Conservation (phyloP, 1,139 yeast species). For the Yamadazyma dendronema region DNA sequence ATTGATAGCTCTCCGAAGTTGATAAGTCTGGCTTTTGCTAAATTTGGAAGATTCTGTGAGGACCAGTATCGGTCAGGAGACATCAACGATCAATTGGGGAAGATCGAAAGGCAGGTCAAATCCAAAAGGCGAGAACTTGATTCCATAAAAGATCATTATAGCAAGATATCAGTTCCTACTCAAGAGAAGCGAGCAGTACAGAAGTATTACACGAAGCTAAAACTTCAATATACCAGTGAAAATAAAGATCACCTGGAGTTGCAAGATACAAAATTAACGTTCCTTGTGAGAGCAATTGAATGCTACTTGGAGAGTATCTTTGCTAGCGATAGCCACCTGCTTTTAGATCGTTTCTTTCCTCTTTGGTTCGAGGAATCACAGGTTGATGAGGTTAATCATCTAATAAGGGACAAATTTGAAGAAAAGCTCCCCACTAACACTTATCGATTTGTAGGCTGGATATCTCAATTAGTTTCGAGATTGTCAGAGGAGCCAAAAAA, state of each 20-base stretch:
- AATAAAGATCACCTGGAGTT: slow-evolving; percentile 42
- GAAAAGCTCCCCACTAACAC: slow-evolving; percentile 42
- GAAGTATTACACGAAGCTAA: slow-evolving; percentile 47
- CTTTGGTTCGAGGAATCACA: slow-evolving; percentile 74
- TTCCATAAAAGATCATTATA: slow-evolving; percentile 46
- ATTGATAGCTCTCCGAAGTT: slow-evolving; percentile 5
- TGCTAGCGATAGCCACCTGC: slow-evolving; percentile 51
- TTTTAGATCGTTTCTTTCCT: slow-evolving; percentile 75
- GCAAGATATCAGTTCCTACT: slow-evolving; percentile 35
- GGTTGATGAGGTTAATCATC: slow-evolving; percentile 37
- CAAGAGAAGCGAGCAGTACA: slow-evolving; percentile 47
- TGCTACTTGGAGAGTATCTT: slow-evolving; percentile 58
- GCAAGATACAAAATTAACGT: slow-evolving; percentile 34
- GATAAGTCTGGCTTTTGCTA: slow-evolving; percentile 4
- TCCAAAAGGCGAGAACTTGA: slow-evolving; percentile 45
- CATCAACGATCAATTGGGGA: slow-evolving; percentile 44
- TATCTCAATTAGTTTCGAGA: slow-evolving; percentile 78
- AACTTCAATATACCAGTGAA: slow-evolving; percentile 50
- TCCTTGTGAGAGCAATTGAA: slow-evolving; percentile 55
- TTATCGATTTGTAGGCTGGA: slow-evolving; percentile 72
- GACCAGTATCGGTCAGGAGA: slow-evolving; percentile 51
- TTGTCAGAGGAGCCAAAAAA: slow-evolving; percentile 44
- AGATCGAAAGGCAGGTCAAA: slow-evolving; percentile 35
- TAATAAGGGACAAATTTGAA: slow-evolving; percentile 30
- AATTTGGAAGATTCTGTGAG: slow-evolving; percentile 75